Evolutionary conservation across 768 basidiomycete species (phyloP).

Genomic region (Lyophyllum shimeji): DNA sequence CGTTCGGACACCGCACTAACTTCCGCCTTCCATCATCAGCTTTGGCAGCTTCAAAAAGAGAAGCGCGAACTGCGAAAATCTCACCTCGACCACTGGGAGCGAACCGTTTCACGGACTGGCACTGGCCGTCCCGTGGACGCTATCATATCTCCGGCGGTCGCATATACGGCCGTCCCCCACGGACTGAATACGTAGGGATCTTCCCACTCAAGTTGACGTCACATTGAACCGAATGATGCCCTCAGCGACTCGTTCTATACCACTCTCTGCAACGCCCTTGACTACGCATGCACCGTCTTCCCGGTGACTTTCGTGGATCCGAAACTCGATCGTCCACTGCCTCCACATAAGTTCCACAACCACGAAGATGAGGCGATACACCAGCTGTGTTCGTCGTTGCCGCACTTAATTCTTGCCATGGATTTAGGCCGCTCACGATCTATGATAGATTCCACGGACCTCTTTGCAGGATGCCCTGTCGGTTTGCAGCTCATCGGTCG

Average conservation of each 20-base stretch:
- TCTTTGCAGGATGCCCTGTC: slow-evolving; percentile 56
- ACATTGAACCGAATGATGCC: not conserved
- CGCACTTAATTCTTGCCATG: not conserved
- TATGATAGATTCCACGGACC: slow-evolving; percentile 53
- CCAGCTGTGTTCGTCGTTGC: slow-evolving; percentile 48
- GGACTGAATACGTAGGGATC: slow-evolving; percentile 49
- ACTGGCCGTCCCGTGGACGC: slow-evolving; percentile 75
- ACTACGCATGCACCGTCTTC: slow-evolving; percentile 58
- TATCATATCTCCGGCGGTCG: slow-evolving; percentile 62
- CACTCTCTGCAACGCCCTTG: slow-evolving; percentile 61
- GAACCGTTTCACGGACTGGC: slow-evolving; percentile 46
- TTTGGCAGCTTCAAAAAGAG: slow-evolving; percentile 63
- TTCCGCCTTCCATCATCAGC: slow-evolving; percentile 36
- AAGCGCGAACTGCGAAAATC: slow-evolving; percentile 52
- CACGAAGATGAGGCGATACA: slow-evolving; percentile 51
- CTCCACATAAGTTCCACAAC: slow-evolving; percentile 51
- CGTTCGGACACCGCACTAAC: not conserved
- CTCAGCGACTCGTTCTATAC: slow-evolving; percentile 59
- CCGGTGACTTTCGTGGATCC: slow-evolving; percentile 68
- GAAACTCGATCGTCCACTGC: slow-evolving; percentile 43
- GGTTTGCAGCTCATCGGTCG: slow-evolving; percentile 66
- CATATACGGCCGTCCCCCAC: slow-evolving; percentile 63
- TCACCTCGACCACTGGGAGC: slow-evolving; percentile 64
- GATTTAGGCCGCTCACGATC: not conserved
- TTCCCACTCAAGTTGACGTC: not conserved